Conservation (phyloP, 208 protist genomes). For the Sergeia podlipaevii region DNA sequence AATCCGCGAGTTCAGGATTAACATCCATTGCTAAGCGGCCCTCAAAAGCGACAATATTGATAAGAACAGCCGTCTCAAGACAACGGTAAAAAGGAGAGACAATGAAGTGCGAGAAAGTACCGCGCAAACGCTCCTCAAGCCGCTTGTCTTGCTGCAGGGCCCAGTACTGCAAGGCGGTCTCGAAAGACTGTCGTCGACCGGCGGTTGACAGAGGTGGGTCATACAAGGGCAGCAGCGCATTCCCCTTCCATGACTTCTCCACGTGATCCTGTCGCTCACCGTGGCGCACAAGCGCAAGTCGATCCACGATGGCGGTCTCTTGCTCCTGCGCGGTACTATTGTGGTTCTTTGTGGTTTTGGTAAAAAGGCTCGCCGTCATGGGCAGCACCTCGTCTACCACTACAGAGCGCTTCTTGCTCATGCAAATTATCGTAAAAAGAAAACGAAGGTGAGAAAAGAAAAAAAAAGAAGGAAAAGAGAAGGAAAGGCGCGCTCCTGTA, state of each 20-base stretch:
- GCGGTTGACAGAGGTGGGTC: constrained; percentile 79
- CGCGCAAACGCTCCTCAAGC: constrained; percentile 54
- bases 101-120: constrained; percentile 60
- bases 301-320: constrained; percentile 36
- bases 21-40: constrained; percentile 72
- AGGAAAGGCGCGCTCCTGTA: not conserved
- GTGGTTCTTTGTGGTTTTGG: constrained; percentile 40
- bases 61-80: constrained; percentile 70
- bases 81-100: constrained; percentile 82
- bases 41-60: constrained; percentile 77
- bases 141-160: constrained; percentile 33
- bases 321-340: constrained; percentile 20
- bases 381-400: constrained; percentile 25
- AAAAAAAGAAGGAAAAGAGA: not conserved
- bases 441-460: not conserved
- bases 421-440: too few species aligned
- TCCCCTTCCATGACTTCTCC: constrained; percentile 62
- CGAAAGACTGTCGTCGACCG: constrained; percentile 70
- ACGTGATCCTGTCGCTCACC: constrained; percentile 80
- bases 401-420: not conserved
- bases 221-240: constrained; percentile 38
- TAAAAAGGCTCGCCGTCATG: constrained; percentile 57
- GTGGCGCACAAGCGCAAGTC: constrained; percentile 68
- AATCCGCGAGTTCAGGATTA: constrained; percentile 72
- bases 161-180: constrained; percentile 68